Percentiles rank a stretch among this genome's conserved stretches.
Conservation (phyloP, 2,329 filamentous ascomycete genomes). For the Nigrospora sphaerica region DNA sequence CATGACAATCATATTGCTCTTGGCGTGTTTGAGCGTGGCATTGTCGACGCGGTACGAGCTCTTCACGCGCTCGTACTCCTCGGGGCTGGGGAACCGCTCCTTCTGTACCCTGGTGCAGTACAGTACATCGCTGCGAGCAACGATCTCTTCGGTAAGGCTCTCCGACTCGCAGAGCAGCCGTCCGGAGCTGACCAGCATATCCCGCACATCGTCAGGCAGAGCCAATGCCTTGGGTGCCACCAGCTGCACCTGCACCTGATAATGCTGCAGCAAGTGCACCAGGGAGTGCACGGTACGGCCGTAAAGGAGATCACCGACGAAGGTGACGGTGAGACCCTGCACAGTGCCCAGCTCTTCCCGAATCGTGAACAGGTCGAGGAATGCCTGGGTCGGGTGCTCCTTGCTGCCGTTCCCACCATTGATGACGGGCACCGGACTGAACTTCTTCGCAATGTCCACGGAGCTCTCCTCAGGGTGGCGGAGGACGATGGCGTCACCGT, state of each 20-base stretch:
- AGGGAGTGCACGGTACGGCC: constrained; percentile 93
- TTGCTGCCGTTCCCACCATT: constrained; percentile 94
- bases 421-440: constrained; percentile 85
- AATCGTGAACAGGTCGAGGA: constrained; percentile 97
- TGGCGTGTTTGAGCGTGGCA: constrained; percentile 80
- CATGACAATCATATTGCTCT: constrained; percentile 89
- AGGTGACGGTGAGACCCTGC: constrained; percentile 91
- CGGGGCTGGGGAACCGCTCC: constrained; percentile 79
- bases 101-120: constrained; percentile 98
- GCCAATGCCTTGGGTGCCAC: constrained; percentile 74
- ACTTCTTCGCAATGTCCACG: constrained; percentile 77
- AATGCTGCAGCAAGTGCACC: constrained; percentile 88
- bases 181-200: constrained; percentile 63
- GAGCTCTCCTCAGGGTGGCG: constrained; percentile 82
- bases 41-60: constrained; percentile 87
- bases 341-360: constrained; percentile 95
- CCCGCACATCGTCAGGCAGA: constrained; percentile 68
- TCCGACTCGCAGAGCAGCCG: constrained; percentile 72
- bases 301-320: constrained; percentile 87
- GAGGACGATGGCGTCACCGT: constrained; percentile 91
- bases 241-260: constrained; percentile 89
- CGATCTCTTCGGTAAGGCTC: constrained; percentile 76
- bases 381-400: constrained; percentile 95
- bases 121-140: constrained; percentile 81
- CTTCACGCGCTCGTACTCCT: constrained; percentile 82